phyloP scores from a whole-genome alignment of 164 flowering plant species.

The Piper betle region DNA sequence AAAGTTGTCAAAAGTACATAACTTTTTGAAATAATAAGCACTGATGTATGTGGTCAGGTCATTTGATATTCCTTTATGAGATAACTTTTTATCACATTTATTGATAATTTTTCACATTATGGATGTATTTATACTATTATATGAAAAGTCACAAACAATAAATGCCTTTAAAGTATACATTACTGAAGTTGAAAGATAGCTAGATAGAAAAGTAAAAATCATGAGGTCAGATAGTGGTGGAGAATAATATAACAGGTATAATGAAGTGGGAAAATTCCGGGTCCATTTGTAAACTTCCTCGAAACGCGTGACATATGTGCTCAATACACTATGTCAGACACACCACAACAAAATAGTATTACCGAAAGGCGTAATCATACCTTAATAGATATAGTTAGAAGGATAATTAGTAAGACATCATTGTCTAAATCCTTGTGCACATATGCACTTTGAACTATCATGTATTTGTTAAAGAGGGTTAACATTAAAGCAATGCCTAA shows the following conservation, averaged over 20 bases:
- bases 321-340: neutral
- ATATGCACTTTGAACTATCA: neutral
- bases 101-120: conserved; percentile 1
- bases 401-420: conserved; percentile 1
- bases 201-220: neutral
- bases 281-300: conserved; percentile 1
- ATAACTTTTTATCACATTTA: conserved; percentile 1
- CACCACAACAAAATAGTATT: neutral
- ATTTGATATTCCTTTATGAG: neutral
- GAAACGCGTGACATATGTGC: neutral
- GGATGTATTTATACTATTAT: neutral
- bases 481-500: too few species aligned
- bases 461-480: neutral
- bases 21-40: too few species aligned
- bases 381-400: conserved; percentile 2
- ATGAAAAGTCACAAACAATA: neutral
- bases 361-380: conserved; percentile 1
- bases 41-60: too few species aligned
- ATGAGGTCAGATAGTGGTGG: neutral
- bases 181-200: neutral
- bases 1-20: too few species aligned
- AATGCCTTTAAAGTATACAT: neutral
- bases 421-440: conserved; percentile 1
- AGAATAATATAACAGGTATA: neutral
- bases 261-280: neutral